These are phyloP conservation scores for Solanum acaule DNA, from an alignment of 257 asterid genomes.

Conservation along the genomic window DNA sequence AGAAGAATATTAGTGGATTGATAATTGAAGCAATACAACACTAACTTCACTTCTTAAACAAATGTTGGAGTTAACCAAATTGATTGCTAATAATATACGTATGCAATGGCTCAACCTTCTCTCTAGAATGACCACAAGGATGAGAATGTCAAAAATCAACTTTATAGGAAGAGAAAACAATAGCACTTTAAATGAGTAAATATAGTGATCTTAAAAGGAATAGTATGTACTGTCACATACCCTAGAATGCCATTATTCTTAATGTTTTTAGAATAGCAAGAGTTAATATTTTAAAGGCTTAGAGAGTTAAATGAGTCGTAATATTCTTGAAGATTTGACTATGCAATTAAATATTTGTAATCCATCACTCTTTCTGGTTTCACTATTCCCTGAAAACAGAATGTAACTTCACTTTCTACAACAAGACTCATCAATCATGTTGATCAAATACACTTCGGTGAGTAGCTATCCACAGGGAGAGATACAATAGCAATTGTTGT, in stretches of 20 bases:
- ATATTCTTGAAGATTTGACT: no score
- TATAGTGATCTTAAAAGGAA: no score
- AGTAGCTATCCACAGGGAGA: constrained; percentile 35
- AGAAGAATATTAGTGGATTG: background rate
- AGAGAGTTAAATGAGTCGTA: no score
- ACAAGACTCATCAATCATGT: background rate
- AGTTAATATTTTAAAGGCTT: no score
- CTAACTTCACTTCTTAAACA: background rate
- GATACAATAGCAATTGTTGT: constrained; percentile 51
- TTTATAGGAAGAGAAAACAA: background rate
- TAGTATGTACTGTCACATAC: no score
- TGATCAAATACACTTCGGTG: constrained; percentile 66
- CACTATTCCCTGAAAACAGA: no score
- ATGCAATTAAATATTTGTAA: no score
- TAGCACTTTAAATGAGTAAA: no score
- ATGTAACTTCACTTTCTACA: no score
- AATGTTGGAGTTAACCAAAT: background rate
- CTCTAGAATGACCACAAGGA: background rate
- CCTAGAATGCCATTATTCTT: no score
- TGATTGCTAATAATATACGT: background rate
- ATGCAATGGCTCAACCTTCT: background rate
- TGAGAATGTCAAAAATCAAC: background rate
- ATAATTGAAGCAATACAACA: background rate
- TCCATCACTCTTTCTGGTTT: no score
- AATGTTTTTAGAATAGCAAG: no score